These are phyloP conservation scores for Porphyrellus cyaneotinctus DNA, from an alignment of 768 basidiomycete species.

Conservation along the genomic window DNA sequence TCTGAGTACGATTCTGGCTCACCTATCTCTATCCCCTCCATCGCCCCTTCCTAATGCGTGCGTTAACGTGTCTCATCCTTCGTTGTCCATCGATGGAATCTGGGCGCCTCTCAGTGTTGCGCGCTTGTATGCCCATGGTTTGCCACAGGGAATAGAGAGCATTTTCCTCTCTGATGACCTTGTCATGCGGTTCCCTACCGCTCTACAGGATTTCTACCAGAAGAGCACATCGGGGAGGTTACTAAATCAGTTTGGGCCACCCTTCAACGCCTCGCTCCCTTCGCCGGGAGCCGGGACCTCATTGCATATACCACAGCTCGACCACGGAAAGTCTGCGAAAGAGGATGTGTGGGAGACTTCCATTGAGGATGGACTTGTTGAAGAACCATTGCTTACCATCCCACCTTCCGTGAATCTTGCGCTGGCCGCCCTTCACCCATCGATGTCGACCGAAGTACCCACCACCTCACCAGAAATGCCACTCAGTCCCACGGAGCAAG, in stretches of 20 bases:
- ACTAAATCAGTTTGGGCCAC: slow-evolving; percentile 61
- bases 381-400: slow-evolving; percentile 22
- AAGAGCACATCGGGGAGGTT: slow-evolving; percentile 43
- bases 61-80: slow-evolving; percentile 49
- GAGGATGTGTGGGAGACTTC: slow-evolving; percentile 21
- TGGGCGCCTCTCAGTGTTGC: slow-evolving; percentile 67
- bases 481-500: slow-evolving; percentile 64
- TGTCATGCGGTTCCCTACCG: slow-evolving; percentile 58
- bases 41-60: slow-evolving; percentile 43
- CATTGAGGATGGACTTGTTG: slow-evolving; percentile 18
- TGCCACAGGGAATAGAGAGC: slow-evolving; percentile 37
- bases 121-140: slow-evolving; percentile 37
- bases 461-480: slow-evolving; percentile 35
- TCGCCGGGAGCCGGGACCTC: background rate
- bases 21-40: slow-evolving; percentile 31
- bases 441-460: slow-evolving; percentile 11
- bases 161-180: slow-evolving; percentile 62
- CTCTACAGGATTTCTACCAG: slow-evolving; percentile 55
- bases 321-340: slow-evolving; percentile 2
- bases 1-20: slow-evolving; percentile 46
- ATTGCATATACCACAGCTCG: slow-evolving; percentile 1
- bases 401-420: slow-evolving; percentile 29
- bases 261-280: slow-evolving; percentile 46
- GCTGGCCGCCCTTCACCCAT: slow-evolving; percentile 26
- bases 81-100: slow-evolving; percentile 51